Evolutionary conservation across 1,284 basidiomycete genomes (phyloP).

Genomic region (Cutaneotrichosporon cutaneum): DNA sequence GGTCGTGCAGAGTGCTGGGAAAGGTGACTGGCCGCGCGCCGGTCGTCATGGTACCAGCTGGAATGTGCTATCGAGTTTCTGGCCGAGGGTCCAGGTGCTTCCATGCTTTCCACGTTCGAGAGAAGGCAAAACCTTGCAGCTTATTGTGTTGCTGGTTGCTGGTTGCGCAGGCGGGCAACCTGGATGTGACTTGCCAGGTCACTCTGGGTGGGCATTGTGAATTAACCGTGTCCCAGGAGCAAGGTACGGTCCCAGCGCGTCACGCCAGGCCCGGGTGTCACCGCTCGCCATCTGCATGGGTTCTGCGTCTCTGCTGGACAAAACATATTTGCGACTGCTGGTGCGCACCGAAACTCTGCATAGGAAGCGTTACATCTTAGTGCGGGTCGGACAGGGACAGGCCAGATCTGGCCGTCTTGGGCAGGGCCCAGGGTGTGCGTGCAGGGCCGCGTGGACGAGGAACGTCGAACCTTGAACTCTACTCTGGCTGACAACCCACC

Average conservation of each 20-base stretch:
- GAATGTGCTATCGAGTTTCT: neutral
- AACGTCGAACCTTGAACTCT: constrained; percentile 2
- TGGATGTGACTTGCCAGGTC: neutral
- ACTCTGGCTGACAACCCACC: neutral
- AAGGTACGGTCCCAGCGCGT: neutral
- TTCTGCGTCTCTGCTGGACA: too few species aligned
- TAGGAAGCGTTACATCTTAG: neutral
- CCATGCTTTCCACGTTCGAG: neutral
- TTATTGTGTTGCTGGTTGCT: constrained; percentile 1
- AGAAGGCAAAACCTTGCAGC: neutral
- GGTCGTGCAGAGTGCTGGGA: neutral
- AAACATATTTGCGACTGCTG: too few species aligned
- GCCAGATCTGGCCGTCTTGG: neutral
- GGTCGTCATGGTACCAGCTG: neutral
- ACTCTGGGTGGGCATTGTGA: neutral
- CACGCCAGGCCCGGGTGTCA: neutral
- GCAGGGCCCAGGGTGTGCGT: neutral
- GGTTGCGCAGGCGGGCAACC: neutral
- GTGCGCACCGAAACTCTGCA: neutral
- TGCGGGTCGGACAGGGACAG: neutral
- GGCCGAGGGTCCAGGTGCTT: neutral
- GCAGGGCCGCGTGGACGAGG: neutral
- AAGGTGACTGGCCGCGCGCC: neutral
- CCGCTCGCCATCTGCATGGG: neutral
- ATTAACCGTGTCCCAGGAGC: neutral